Conservation (phyloP, 2,329 filamentous ascomycete genomes). For the Cercospora zeae-maydis region DNA sequence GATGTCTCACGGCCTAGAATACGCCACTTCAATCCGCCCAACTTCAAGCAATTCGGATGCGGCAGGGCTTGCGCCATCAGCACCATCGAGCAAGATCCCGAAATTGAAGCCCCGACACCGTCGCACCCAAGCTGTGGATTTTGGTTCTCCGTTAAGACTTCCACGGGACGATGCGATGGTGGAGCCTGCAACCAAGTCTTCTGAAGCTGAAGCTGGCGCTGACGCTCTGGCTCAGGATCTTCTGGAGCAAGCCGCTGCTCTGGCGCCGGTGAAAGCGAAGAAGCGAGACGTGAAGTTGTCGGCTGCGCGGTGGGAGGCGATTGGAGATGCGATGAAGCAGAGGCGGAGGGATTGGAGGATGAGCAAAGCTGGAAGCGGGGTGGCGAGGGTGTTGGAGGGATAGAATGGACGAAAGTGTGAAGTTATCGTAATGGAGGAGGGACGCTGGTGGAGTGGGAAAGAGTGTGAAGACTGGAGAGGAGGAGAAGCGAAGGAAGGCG, state of each 20-base stretch:
- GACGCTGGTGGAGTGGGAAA: neutral
- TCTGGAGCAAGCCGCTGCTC: neutral
- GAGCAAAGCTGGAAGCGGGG: neutral
- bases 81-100: neutral
- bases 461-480: neutral
- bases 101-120: neutral
- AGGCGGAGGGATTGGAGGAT: neutral
- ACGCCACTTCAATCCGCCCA: neutral
- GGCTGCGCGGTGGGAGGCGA: neutral
- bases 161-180: neutral
- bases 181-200: neutral
- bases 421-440: neutral
- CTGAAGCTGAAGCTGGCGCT: neutral
- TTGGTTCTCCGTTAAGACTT: neutral
- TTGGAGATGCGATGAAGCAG: slow-evolving; percentile 1
- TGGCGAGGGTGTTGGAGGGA: neutral
- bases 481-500: neutral
- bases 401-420: neutral
- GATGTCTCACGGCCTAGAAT: neutral
- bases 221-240: neutral
- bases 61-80: no score
- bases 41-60: neutral
- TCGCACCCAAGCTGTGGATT: neutral
- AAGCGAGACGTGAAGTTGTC: neutral
- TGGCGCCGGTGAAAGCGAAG: neutral